Evolutionary conservation across 2,329 filamentous ascomycete species (phyloP).

Genomic region (Aureobasidium sp.): DNA sequence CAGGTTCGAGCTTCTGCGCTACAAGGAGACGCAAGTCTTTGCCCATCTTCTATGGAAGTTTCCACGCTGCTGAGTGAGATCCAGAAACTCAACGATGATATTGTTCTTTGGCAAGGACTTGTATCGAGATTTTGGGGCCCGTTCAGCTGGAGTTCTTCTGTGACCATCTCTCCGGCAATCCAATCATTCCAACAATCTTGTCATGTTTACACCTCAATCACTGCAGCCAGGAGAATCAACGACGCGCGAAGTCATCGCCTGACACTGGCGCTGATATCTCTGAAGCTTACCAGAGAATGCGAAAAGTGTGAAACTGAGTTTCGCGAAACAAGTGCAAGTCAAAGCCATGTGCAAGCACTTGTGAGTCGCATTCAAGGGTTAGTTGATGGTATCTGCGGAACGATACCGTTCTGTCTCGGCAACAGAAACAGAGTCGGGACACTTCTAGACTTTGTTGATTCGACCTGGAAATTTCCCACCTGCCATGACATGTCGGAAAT

Average conservation of each 20-base stretch:
- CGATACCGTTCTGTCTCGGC: not conserved
- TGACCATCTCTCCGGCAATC: not conserved
- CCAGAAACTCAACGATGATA: not conserved
- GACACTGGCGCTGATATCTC: not conserved
- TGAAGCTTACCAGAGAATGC: not conserved
- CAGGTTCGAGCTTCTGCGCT: not conserved
- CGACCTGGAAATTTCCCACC: not conserved
- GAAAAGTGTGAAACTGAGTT: not conserved
- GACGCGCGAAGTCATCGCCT: constrained; percentile 1
- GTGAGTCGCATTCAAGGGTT: not conserved
- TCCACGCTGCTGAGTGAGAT: not conserved
- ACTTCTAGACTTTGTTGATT: not conserved
- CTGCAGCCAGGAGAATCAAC: constrained; percentile 1
- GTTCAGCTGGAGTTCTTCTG: not conserved
- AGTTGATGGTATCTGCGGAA: not conserved
- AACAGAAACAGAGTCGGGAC: constrained; percentile 1
- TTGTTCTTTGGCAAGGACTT: not conserved
- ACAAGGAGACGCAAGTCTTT: not conserved
- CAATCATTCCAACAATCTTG: not conserved
- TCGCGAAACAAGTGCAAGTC: not conserved
- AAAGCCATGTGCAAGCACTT: not conserved
- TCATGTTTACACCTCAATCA: constrained; percentile 1
- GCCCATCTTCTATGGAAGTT: not conserved
- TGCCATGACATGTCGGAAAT: constrained; percentile 8
- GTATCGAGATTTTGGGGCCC: constrained; percentile 6